A percentile compares a stretch with the other conserved stretches of the same genome.
These are phyloP conservation scores for Amanita pseudoporphyria DNA, from an alignment of 768 basidiomycete species.

Conservation along the genomic window DNA sequence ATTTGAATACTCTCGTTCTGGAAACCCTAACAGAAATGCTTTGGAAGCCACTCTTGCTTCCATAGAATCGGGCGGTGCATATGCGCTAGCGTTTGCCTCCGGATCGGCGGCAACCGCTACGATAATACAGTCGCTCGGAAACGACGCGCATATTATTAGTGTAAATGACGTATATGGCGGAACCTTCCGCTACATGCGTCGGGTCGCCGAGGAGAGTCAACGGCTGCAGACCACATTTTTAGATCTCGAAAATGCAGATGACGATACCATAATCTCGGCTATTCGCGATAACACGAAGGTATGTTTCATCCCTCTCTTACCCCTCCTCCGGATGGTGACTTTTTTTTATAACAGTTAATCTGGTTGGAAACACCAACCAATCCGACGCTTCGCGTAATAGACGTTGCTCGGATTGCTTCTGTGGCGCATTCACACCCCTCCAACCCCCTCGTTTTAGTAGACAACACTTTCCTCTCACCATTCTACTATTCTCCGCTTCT, in stretches of 20 bases:
- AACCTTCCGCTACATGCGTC: constrained; percentile 75
- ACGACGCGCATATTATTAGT: constrained; percentile 69
- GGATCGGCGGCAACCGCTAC: constrained; percentile 85
- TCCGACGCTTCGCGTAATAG: constrained; percentile 82
- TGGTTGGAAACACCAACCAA: constrained; percentile 97
- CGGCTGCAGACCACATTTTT: constrained; percentile 68
- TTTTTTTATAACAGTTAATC: constrained; percentile 51
- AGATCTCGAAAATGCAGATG: constrained; percentile 64
- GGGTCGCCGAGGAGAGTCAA: constrained; percentile 53
- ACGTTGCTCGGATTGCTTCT: constrained; percentile 60
- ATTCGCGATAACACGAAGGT: constrained; percentile 79
- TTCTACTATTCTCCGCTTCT: constrained; percentile 85
- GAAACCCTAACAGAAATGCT: constrained; percentile 80
- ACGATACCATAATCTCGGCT: constrained; percentile 53
- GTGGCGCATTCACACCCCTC: constrained; percentile 57
- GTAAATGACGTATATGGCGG: constrained; percentile 96
- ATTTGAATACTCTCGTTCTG: constrained; percentile 85
- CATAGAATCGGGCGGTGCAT: constrained; percentile 64
- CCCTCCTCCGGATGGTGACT: neutral
- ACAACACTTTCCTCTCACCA: constrained; percentile 92
- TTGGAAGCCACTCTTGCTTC: constrained; percentile 73
- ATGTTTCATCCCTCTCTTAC: neutral
- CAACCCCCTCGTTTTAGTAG: constrained; percentile 74
- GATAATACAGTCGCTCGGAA: constrained; percentile 65
- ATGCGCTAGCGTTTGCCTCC: constrained; percentile 74